Percentiles rank a stretch among this genome's conserved stretches.
Conservation (phyloP, 257 asterid genomes). For the Nicotiana benthamiana region DNA sequence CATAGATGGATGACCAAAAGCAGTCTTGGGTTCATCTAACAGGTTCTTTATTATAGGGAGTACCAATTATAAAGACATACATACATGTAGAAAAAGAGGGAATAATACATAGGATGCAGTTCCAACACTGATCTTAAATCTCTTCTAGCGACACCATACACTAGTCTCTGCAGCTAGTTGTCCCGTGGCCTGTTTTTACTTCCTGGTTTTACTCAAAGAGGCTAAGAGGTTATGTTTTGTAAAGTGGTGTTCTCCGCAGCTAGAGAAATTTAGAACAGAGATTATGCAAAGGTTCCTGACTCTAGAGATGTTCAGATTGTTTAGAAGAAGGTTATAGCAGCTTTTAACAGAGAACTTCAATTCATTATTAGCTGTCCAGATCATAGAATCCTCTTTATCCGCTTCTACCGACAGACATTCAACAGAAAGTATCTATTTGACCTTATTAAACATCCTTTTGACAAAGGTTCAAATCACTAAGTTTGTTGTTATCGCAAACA, state of each 20-base stretch:
- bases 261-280: neutral
- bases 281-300: too few species aligned
- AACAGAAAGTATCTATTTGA: too few species aligned
- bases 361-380: too few species aligned
- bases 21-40: neutral
- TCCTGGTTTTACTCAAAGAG: neutral
- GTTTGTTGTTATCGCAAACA: too few species aligned
- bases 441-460: too few species aligned
- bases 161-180: neutral
- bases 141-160: neutral
- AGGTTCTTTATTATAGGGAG: neutral
- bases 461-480: too few species aligned
- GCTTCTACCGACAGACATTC: too few species aligned
- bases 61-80: neutral
- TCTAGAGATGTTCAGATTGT: too few species aligned
- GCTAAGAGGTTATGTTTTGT: slow-evolving; percentile 16
- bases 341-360: too few species aligned
- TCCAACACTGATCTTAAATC: neutral
- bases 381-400: too few species aligned
- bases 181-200: too few species aligned
- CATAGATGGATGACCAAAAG: neutral
- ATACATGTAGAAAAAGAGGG: neutral
- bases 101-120: neutral
- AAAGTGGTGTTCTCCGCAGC: slow-evolving; percentile 22
- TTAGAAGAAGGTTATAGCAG: too few species aligned